Evolutionary conservation across 495 filamentous ascomycete species (phyloP).

Genomic region (Xylaria telfairii): DNA sequence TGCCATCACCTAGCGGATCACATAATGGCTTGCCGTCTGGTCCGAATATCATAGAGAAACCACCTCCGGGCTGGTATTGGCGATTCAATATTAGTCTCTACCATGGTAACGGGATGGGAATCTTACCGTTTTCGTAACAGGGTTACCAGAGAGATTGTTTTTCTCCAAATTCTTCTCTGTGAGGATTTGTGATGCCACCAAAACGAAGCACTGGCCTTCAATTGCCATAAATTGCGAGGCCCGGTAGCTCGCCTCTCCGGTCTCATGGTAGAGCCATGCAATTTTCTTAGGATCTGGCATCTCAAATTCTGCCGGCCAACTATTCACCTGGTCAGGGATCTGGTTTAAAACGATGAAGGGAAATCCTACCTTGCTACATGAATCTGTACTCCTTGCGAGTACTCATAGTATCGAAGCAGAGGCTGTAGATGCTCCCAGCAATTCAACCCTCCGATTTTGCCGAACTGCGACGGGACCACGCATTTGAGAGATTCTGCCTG

Average conservation of each 20-base stretch:
- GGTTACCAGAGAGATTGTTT: conserved; percentile 42
- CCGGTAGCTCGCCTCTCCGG: conserved; percentile 42
- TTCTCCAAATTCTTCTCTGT: conserved; percentile 46
- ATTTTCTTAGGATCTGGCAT: conserved; percentile 44
- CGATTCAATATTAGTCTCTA: conserved; percentile 8
- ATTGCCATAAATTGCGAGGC: conserved; percentile 54
- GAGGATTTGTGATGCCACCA: conserved; percentile 55
- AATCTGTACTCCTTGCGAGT: conserved; percentile 58
- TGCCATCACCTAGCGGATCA: conserved; percentile 39
- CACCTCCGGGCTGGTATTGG: conserved; percentile 50
- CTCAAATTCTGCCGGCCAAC: conserved; percentile 43
- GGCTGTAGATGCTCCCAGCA: conserved; percentile 69
- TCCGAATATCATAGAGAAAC: conserved; percentile 57
- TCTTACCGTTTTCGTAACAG: conserved; percentile 42
- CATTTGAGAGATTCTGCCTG: conserved; percentile 46
- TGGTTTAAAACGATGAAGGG: conserved; percentile 24
- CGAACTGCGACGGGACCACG: conserved; percentile 53
- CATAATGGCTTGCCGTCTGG: conserved; percentile 59
- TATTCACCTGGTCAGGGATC: conserved; percentile 22
- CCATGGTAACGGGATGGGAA: background rate
- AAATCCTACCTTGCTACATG: conserved; percentile 63
- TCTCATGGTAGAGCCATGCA: conserved; percentile 42
- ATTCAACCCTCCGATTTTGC: conserved; percentile 55
- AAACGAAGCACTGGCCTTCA: conserved; percentile 59
- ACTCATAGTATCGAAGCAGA: conserved; percentile 63